Conservation (phyloP, 139 green algal species). For the Diplosphaera chodatii region DNA sequence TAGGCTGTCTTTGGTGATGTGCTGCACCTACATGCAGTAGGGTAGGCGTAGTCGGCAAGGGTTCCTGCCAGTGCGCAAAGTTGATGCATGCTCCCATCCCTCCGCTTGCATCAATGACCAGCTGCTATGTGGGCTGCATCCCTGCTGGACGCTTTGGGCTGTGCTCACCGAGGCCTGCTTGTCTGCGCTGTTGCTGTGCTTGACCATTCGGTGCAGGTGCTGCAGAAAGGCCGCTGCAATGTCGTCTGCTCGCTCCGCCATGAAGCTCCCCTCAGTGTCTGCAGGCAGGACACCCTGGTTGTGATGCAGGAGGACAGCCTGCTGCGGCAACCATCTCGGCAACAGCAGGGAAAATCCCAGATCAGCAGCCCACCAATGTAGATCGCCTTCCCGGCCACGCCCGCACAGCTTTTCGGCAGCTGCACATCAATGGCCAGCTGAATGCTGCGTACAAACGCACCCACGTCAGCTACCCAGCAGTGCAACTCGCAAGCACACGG, state of each 20-base stretch:
- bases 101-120: too few species aligned
- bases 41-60: not conserved
- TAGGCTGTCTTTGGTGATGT: slow-evolving; percentile 41
- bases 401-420: slow-evolving; percentile 51
- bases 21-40: slow-evolving; percentile 9
- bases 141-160: too few species aligned
- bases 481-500: too few species aligned
- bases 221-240: slow-evolving; percentile 57
- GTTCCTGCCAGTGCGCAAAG: not conserved
- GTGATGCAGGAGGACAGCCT: too few species aligned
- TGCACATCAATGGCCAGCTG: slow-evolving; percentile 75
- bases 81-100: too few species aligned
- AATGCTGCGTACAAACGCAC: too few species aligned
- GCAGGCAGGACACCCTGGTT: too few species aligned
- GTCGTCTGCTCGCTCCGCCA: slow-evolving; percentile 68
- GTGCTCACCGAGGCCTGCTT: slow-evolving; percentile 15
- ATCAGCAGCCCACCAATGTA: slow-evolving; percentile 73
- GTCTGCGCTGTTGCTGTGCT: not conserved
- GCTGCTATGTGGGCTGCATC: too few species aligned
- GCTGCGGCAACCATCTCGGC: too few species aligned
- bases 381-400: slow-evolving; percentile 51
- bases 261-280: slow-evolving; percentile 90
- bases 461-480: too few species aligned
- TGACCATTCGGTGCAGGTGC: slow-evolving; percentile 33
- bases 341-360: too few species aligned